Percentiles rank a stretch among this genome's conserved stretches.
These are phyloP conservation scores for Elymus sibiricus DNA, from an alignment of 176 grass and related monocot genomes.

Conservation along the genomic window DNA sequence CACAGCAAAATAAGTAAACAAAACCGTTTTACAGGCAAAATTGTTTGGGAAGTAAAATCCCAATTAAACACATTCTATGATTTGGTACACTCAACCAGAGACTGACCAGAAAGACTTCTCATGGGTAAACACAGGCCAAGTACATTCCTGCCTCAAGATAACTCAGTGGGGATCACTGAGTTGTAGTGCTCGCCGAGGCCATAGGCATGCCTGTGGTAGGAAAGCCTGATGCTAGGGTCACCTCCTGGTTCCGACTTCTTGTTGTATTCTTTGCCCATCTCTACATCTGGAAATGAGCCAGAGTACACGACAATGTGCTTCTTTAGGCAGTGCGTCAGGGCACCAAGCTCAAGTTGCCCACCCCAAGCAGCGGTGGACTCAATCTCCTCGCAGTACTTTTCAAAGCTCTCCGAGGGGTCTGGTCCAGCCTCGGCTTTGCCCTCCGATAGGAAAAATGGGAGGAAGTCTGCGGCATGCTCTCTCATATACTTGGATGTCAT, in stretches of 20 bases:
- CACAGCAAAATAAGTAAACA: not conserved
- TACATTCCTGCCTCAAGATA: not conserved
- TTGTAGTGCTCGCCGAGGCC: slow-evolving; percentile 98
- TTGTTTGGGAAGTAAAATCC: slow-evolving; percentile 37
- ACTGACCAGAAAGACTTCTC: not conserved
- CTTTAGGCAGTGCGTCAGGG: slow-evolving; percentile 78
- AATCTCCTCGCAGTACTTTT: slow-evolving; percentile 75
- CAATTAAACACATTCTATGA: slow-evolving; percentile 18
- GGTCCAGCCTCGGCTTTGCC: slow-evolving; percentile 58
- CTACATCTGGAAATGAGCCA: slow-evolving; percentile 89
- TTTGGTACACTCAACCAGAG: slow-evolving; percentile 29
- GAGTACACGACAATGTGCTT: slow-evolving; percentile 90
- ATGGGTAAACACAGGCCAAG: slow-evolving; percentile 22
- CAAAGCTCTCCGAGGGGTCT: slow-evolving; percentile 54
- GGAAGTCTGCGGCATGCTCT: slow-evolving; percentile 55
- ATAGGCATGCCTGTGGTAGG: slow-evolving; percentile 90
- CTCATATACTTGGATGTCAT: slow-evolving; percentile 84
- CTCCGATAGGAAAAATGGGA: slow-evolving; percentile 88
- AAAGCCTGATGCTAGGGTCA: slow-evolving; percentile 62
- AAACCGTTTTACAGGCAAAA: slow-evolving; percentile 30
- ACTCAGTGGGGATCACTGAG: slow-evolving; percentile 53
- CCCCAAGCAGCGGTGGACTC: slow-evolving; percentile 82
- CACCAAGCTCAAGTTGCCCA: slow-evolving; percentile 86
- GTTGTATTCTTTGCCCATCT: slow-evolving; percentile 92
- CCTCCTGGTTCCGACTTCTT: slow-evolving; percentile 31